These are phyloP conservation scores for Microbotryum saponariae DNA, from an alignment of 1,284 basidiomycete genomes.

Conservation along the genomic window DNA sequence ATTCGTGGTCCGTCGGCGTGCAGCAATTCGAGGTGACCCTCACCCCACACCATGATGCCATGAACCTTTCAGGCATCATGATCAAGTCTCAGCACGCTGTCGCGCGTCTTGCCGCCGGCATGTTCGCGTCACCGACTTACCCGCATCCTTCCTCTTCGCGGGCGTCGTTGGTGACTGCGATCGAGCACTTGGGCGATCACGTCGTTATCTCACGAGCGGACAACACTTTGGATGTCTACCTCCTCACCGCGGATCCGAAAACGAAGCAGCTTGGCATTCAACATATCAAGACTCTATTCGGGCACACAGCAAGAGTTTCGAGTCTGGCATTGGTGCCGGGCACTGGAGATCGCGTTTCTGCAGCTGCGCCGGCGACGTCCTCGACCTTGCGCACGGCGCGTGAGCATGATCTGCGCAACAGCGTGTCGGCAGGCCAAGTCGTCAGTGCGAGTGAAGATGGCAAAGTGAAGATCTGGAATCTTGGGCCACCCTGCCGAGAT, in stretches of 20 bases:
- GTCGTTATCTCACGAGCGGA: slow-evolving; percentile 36
- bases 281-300: slow-evolving; percentile 36
- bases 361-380: slow-evolving; percentile 32
- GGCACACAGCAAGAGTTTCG: slow-evolving; percentile 38
- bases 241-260: slow-evolving; percentile 25
- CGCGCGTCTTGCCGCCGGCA: slow-evolving; percentile 24
- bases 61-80: not conserved
- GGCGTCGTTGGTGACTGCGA: slow-evolving; percentile 18
- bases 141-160: not conserved
- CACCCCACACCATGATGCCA: not conserved
- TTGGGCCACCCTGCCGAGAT: slow-evolving; percentile 2
- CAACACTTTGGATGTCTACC: slow-evolving; percentile 39
- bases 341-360: slow-evolving; percentile 25
- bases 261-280: slow-evolving; percentile 22
- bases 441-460: slow-evolving; percentile 39
- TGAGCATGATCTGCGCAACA: too few species aligned
- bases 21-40: slow-evolving; percentile 36
- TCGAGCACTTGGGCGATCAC: slow-evolving; percentile 37
- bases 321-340: slow-evolving; percentile 36
- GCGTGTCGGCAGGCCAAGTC: slow-evolving; percentile 23
- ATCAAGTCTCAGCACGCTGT: slow-evolving; percentile 21
- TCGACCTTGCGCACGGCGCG: slow-evolving; percentile 27
- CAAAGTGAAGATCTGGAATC: slow-evolving; percentile 38
- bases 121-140: slow-evolving; percentile 8
- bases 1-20: slow-evolving; percentile 37